A percentile compares a stretch with the other conserved stretches of the same genome.
phyloP scores from a whole-genome alignment of 768 basidiomycete species.

The Agaricus subrufescens region DNA sequence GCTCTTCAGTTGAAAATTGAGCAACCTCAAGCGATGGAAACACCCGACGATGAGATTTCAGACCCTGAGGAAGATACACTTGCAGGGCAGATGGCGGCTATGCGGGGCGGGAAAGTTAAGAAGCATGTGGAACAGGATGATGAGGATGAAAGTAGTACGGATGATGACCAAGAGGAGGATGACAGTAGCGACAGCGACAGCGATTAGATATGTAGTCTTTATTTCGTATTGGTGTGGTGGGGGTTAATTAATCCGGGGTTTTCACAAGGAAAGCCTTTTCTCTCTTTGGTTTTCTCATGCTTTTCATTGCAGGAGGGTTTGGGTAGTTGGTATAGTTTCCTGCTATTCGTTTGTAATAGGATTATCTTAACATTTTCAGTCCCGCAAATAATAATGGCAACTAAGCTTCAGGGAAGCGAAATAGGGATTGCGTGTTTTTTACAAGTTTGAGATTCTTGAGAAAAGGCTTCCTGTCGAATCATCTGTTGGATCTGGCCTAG shows the following conservation, averaged over 20 bases:
- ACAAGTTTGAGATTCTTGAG: neutral
- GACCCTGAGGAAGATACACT: constrained; percentile 96
- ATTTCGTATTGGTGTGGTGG: neutral
- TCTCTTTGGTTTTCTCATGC: constrained; percentile 1
- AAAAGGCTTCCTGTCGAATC: neutral
- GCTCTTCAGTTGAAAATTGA: constrained; percentile 74
- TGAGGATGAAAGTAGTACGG: constrained; percentile 45
- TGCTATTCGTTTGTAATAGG: too few species aligned
- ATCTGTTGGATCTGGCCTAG: constrained; percentile 4
- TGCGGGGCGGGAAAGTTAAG: constrained; percentile 88
- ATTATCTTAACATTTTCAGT: too few species aligned
- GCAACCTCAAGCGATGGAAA: constrained; percentile 58
- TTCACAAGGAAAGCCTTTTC: constrained; percentile 11
- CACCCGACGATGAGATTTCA: constrained; percentile 82
- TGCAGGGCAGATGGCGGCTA: constrained; percentile 96
- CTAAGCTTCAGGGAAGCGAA: too few species aligned
- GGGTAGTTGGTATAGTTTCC: neutral
- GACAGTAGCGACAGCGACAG: constrained; percentile 38
- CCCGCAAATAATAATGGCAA: too few species aligned
- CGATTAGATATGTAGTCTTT: constrained; percentile 15
- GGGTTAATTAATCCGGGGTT: neutral
- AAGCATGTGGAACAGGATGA: constrained; percentile 44
- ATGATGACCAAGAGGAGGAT: constrained; percentile 43
- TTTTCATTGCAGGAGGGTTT: neutral
- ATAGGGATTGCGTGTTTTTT: too few species aligned